Conservation (phyloP, 306 rosid genomes). For the Vigna nakashimae region DNA sequence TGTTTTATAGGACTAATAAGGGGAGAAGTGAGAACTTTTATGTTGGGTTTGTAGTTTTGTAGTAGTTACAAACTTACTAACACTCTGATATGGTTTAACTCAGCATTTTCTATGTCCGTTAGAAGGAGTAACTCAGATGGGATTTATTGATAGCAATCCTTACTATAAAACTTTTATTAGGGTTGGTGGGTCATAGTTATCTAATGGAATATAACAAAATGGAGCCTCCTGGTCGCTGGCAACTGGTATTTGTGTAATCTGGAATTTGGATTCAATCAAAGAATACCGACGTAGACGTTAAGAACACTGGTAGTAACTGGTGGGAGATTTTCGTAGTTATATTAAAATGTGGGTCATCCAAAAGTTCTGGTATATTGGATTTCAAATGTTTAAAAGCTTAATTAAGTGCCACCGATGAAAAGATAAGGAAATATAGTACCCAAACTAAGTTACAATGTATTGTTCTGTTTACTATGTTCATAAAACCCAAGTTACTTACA, state of each 20-base stretch:
- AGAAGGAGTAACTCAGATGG: neutral
- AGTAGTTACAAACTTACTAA: constrained; percentile 8
- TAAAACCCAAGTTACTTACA: neutral
- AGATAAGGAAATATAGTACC: too few species aligned
- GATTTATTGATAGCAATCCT: neutral
- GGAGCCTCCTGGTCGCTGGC: constrained; percentile 14
- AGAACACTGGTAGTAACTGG: neutral
- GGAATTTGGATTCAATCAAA: constrained; percentile 13
- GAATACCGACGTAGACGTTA: neutral
- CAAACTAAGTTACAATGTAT: neutral
- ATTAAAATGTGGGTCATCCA: constrained; percentile 15
- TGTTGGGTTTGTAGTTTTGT: neutral
- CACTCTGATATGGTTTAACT: constrained; percentile 12
- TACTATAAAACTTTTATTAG: constrained; percentile 28
- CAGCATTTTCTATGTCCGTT: neutral
- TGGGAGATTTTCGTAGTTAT: constrained; percentile 24
- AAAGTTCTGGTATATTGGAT: constrained; percentile 10
- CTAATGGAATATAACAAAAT: neutral
- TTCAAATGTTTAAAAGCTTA: neutral
- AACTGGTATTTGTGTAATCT: neutral
- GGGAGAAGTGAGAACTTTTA: constrained; percentile 21
- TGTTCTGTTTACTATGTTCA: neutral
- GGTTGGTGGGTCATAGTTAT: neutral
- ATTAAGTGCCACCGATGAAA: neutral
- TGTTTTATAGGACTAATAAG: constrained; percentile 15